phyloP scores from a whole-genome alignment of 2,329 filamentous ascomycete genomes.

The Coniochaeta pulveracea region DNA sequence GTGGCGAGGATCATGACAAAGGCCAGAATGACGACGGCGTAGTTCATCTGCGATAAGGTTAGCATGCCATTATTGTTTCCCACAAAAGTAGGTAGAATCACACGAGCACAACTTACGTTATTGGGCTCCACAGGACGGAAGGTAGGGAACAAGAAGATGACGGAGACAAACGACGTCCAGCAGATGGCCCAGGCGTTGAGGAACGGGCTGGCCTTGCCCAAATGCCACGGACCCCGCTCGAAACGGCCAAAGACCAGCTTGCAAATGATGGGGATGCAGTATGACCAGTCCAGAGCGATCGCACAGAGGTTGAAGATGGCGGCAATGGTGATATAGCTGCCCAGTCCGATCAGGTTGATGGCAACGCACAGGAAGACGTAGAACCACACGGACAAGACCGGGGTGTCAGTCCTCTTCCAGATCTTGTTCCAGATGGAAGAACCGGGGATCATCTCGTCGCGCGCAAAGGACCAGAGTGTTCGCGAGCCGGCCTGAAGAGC shows the following conservation, averaged over 20 bases:
- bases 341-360: constrained; percentile 48
- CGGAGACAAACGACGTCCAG: constrained; percentile 40
- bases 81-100: background rate
- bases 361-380: constrained; percentile 39
- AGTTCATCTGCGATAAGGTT: constrained; percentile 37
- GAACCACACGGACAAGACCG: constrained; percentile 43
- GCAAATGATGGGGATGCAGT: constrained; percentile 44
- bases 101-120: constrained; percentile 22
- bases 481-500: constrained; percentile 41
- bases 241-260: constrained; percentile 37
- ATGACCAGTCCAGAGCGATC: constrained; percentile 42
- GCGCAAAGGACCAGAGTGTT: constrained; percentile 43
- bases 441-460: constrained; percentile 36
- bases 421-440: constrained; percentile 36
- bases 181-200: constrained; percentile 36
- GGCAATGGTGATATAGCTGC: constrained; percentile 38
- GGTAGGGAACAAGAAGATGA: constrained; percentile 43
- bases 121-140: constrained; percentile 29
- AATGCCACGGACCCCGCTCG: constrained; percentile 37
- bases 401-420: constrained; percentile 34
- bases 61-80: background rate
- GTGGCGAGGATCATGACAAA: constrained; percentile 30
- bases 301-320: constrained; percentile 44
- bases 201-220: constrained; percentile 27
- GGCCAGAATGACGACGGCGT: constrained; percentile 36